A percentile compares a stretch with the other conserved stretches of the same genome.
Conservation (phyloP, 495 filamentous ascomycete species). For the Rhypophila decipiens region DNA sequence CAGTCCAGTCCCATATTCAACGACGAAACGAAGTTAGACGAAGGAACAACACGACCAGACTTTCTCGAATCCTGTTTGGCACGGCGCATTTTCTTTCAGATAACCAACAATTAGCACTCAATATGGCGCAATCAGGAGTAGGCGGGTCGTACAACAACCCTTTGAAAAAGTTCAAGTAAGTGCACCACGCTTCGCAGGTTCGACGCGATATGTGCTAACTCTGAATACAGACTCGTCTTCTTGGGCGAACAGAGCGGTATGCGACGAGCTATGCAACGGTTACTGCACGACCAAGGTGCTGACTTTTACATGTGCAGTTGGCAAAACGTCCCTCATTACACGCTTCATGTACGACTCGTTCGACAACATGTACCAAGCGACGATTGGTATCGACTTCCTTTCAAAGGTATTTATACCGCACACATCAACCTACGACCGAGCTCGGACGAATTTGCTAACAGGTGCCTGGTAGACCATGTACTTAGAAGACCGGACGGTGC, state of each 20-base stretch:
- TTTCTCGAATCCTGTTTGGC: too few relatives aligned
- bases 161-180: slow-evolving; percentile 98
- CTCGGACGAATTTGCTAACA: too few relatives aligned
- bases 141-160: slow-evolving; percentile 96
- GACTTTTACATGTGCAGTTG: slow-evolving; percentile 55
- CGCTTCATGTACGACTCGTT: slow-evolving; percentile 99
- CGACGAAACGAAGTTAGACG: too few relatives aligned
- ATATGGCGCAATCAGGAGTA: slow-evolving; percentile 46
- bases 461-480: slow-evolving; percentile 99
- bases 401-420: slow-evolving; percentile 70
- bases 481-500: slow-evolving; percentile 95
- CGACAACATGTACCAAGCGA: slow-evolving; percentile 99
- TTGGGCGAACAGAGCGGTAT: slow-evolving; percentile 96
- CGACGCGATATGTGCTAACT: slow-evolving; percentile 9
- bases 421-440: too few relatives aligned
- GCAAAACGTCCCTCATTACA: slow-evolving; percentile 97
- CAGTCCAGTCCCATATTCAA: not conserved
- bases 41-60: not conserved
- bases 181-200: not conserved
- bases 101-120: slow-evolving; percentile 13
- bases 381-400: slow-evolving; percentile 98
- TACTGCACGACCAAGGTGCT: slow-evolving; percentile 13
- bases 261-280: slow-evolving; percentile 16
- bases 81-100: too few relatives aligned
- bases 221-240: slow-evolving; percentile 71